Percentiles rank a stretch among this genome's conserved stretches.
These are phyloP conservation scores for Trichoderma harzianum DNA, from an alignment of 2,329 filamentous ascomycete species.

Conservation along the genomic window DNA sequence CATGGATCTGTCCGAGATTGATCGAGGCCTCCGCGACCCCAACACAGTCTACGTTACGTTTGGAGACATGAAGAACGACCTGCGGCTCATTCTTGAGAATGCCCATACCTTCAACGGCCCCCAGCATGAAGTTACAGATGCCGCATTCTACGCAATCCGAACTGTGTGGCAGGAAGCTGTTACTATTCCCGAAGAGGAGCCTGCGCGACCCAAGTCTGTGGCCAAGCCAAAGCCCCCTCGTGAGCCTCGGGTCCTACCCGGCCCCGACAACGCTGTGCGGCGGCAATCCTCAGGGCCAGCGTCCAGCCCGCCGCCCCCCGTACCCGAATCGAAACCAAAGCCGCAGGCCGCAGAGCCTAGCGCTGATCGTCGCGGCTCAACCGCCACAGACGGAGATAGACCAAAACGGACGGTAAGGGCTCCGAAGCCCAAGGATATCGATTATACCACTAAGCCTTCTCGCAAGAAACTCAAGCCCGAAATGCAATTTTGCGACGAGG, in stretches of 20 bases:
- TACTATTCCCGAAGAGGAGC: slow-evolving; percentile 49
- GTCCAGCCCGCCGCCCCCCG: slow-evolving; percentile 28
- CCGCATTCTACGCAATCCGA: slow-evolving; percentile 54
- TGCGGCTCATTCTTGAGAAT: slow-evolving; percentile 77
- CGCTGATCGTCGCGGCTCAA: slow-evolving; percentile 62
- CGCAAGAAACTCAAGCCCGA: slow-evolving; percentile 88
- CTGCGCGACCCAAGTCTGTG: slow-evolving; percentile 52
- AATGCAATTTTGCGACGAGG: slow-evolving; percentile 82
- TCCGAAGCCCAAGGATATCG: slow-evolving; percentile 85
- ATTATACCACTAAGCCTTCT: slow-evolving; percentile 71
- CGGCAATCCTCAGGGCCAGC: slow-evolving; percentile 32
- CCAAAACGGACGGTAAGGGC: slow-evolving; percentile 93
- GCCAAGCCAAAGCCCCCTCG: slow-evolving; percentile 39
- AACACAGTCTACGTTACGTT: slow-evolving; percentile 59
- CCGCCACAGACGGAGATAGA: slow-evolving; percentile 69
- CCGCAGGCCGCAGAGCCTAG: slow-evolving; percentile 22
- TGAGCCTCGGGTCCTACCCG: slow-evolving; percentile 31
- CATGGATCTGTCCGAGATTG: slow-evolving; percentile 82
- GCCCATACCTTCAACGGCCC: slow-evolving; percentile 78
- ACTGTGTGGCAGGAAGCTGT: slow-evolving; percentile 47
- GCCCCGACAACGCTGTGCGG: slow-evolving; percentile 21
- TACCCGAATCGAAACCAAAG: slow-evolving; percentile 22
- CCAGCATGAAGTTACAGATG: slow-evolving; percentile 66
- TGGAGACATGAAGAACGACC: slow-evolving; percentile 70
- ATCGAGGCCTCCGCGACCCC: slow-evolving; percentile 70